Conservation (phyloP, 495 filamentous ascomycete species). For the Umbilicaria muhlenbergii region DNA sequence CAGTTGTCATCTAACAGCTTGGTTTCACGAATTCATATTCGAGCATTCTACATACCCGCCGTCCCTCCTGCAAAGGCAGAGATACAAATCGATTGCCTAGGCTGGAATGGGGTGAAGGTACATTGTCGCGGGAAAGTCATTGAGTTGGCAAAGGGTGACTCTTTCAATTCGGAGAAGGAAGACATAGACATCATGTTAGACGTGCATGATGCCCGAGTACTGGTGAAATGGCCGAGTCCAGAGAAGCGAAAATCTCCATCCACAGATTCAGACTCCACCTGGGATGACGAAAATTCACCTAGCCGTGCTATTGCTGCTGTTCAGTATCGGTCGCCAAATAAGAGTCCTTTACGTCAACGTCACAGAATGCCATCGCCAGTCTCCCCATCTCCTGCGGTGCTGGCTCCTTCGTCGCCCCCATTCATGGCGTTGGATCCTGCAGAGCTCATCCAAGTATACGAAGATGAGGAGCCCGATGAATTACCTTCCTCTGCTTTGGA, state of each 20-base stretch:
- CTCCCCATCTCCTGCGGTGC: conserved; percentile 53
- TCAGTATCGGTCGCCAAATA: conserved; percentile 11
- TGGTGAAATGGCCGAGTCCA: conserved; percentile 69
- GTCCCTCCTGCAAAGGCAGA: conserved; percentile 46
- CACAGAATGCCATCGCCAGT: conserved; percentile 50
- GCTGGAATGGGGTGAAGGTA: conserved; percentile 90
- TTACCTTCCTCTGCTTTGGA: not conserved
- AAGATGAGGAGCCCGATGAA: conserved; percentile 33
- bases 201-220: conserved; percentile 79
- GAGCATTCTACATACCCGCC: conserved; percentile 62
- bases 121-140: conserved; percentile 82
- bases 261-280: conserved; percentile 50
- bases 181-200: conserved; percentile 88
- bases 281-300: conserved; percentile 39
- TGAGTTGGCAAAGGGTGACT: conserved; percentile 75
- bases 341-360: conserved; percentile 52
- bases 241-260: conserved; percentile 44
- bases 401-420: conserved; percentile 20
- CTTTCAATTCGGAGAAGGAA: conserved; percentile 81
- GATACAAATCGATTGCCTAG: conserved; percentile 76
- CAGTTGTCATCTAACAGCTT: conserved; percentile 80
- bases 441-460: conserved; percentile 42
- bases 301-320: conserved; percentile 23
- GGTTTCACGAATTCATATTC: conserved; percentile 85
- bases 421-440: conserved; percentile 28